Base-by-base conservation (phyloP, 495 filamentous ascomycete species). In the Melanomma pulvis-pyrius region DNA sequence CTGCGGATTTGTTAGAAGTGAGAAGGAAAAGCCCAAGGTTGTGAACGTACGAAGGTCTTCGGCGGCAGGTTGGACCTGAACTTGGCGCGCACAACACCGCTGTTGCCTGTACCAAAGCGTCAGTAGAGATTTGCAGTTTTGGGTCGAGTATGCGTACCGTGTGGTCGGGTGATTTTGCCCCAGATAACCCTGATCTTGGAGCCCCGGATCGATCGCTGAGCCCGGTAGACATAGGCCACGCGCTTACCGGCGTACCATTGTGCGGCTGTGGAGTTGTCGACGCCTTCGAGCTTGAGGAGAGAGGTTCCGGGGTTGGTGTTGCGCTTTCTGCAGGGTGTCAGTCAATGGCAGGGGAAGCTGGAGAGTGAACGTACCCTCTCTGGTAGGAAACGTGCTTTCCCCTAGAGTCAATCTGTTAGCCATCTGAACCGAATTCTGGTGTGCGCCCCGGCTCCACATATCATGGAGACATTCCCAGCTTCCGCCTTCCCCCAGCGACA, bases 171-270 rank as follows among this genome's bases (percentile, higher is more conserved):
- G 75, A 98, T 87, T 85, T 96, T 98, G 81, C 96, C 96, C 94
- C 96, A 98, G 82, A 98, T 98, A 68, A 97, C 93, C 76, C 93
- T 84, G 80, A 98, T 92, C 87, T 98, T 97, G 78, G 92, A 92
- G 77, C 94, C 94, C 73, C 92, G 91, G 73, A 93, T 83, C 83
- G 96, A 92, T 81, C 86, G 89, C 82, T 90, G 87, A 65, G 88
- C 94, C 71, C 92, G 90, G 84, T 98, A 98, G 79, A 98, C 92
- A 79, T 92, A 98, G 73, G 93, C 93, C 77, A 97, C 86, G 81
- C 90, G 92, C 87, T 98, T 97, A 83, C 94, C 93, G 57, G 8
- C 51, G 36, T 73, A 71, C 69, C 87, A 92, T 89, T 84, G 88
- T 77, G 94, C 94, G 75, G 89, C 91, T 71, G 88, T 82, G 69